phyloP scores from a whole-genome alignment of 129 eudicot species.

The Glebionis coronaria region DNA sequence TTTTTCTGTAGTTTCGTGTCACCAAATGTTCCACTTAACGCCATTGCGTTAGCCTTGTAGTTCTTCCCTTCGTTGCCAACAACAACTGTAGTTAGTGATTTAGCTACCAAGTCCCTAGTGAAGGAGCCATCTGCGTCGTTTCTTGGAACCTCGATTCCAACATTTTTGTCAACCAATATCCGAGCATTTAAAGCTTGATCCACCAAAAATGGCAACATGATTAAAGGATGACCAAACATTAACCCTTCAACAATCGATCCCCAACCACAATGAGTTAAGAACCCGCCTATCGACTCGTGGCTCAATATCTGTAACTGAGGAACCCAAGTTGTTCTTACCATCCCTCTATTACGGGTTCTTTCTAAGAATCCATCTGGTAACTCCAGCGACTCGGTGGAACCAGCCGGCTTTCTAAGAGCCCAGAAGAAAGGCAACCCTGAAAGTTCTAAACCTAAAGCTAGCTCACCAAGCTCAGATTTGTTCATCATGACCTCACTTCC shows the following conservation, averaged over 20 bases:
- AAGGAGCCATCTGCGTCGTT: conserved; percentile 43
- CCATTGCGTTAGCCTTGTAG: conserved; percentile 30
- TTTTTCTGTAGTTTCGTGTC: conserved; percentile 21
- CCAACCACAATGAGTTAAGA: conserved; percentile 70
- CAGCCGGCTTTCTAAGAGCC: conserved; percentile 32
- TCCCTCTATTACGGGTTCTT: conserved; percentile 30
- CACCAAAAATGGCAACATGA: conserved; percentile 46
- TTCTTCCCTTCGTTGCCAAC: conserved; percentile 28
- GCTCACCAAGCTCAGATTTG: conserved; percentile 30
- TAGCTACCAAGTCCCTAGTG: conserved; percentile 29
- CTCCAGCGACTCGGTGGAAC: conserved; percentile 19
- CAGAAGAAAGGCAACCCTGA: too few species aligned
- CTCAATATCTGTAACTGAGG: conserved; percentile 46
- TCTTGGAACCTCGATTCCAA: conserved; percentile 55
- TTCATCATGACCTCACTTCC: conserved; percentile 46
- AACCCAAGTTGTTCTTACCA: conserved; percentile 58
- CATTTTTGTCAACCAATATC: conserved; percentile 34
- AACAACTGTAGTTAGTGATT: conserved; percentile 25
- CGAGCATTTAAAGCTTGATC: conserved; percentile 54
- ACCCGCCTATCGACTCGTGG: conserved; percentile 53
- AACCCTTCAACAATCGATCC: conserved; percentile 50
- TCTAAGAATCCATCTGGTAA: conserved; percentile 50
- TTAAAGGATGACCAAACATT: conserved; percentile 38
- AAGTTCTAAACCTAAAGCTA: conserved; percentile 52
- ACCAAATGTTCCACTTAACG: conserved; percentile 27